Conservation (phyloP, 257 asterid species). For the Nemophila menziesii region DNA sequence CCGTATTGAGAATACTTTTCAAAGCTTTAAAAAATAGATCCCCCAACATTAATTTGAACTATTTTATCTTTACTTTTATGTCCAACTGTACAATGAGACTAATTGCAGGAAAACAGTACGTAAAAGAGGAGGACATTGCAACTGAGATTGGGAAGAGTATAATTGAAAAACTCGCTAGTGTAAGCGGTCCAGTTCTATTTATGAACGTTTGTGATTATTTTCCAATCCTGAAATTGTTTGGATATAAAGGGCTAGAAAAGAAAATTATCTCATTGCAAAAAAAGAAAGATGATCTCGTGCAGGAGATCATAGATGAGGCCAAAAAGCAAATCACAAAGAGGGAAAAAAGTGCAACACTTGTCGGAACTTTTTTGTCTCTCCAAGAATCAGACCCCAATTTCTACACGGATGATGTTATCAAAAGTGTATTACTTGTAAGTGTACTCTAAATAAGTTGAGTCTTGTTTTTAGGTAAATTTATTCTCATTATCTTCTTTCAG, state of each 20-base stretch:
- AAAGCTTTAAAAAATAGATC: neutral
- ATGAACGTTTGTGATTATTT: conserved; percentile 2
- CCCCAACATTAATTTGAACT: conserved; percentile 23
- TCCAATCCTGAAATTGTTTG: conserved; percentile 6
- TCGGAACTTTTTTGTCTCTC: neutral
- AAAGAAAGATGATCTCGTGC: conserved; percentile 1
- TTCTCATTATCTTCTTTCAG: too few species aligned
- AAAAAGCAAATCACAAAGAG: conserved; percentile 1
- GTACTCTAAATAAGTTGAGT: too few species aligned
- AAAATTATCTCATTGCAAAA: conserved; percentile 2
- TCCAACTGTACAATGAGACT: conserved; percentile 28
- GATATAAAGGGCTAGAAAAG: conserved; percentile 3
- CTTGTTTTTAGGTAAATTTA: neutral
- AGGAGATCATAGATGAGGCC: neutral
- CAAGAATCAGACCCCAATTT: conserved; percentile 4
- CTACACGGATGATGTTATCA: conserved; percentile 12
- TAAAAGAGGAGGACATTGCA: conserved; percentile 26
- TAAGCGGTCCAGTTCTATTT: conserved; percentile 10
- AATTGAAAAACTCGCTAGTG: too few species aligned
- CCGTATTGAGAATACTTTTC: conserved; percentile 13
- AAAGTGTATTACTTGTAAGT: conserved; percentile 20
- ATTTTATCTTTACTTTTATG: conserved; percentile 14
- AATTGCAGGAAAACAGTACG: conserved; percentile 23
- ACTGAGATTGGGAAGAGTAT: conserved; percentile 18
- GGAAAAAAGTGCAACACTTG: conserved; percentile 7